These are phyloP conservation scores for Thalassiosira allenii DNA, from an alignment of 352 stramenopile species.

Conservation along the genomic window DNA sequence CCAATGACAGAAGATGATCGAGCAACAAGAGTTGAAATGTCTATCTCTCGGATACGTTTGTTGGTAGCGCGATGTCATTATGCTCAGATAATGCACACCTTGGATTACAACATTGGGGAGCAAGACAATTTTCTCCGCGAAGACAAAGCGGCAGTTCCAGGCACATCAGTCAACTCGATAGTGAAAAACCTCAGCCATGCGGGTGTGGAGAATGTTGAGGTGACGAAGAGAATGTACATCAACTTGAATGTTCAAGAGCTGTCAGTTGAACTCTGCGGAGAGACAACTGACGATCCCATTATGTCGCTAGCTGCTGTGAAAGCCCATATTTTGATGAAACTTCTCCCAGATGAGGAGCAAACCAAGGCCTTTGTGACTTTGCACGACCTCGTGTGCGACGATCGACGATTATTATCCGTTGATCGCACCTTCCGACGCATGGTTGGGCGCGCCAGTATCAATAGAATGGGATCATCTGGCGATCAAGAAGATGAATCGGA, in stretches of 20 bases:
- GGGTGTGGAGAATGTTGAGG: conserved; percentile 73
- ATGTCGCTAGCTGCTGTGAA: conserved; percentile 77
- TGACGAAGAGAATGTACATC: conserved; percentile 75
- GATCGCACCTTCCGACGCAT: conserved; percentile 73
- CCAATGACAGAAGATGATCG: conserved; percentile 75
- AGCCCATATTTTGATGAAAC: conserved; percentile 66
- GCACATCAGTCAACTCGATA: conserved; percentile 36
- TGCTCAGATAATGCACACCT: conserved; percentile 77
- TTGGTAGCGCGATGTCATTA: conserved; percentile 78
- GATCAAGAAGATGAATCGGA: conserved; percentile 52
- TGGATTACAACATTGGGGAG: conserved; percentile 80
- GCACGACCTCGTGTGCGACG: conserved; percentile 81
- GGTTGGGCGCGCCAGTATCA: conserved; percentile 61
- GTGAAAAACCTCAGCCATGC: conserved; percentile 80
- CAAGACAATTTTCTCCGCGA: conserved; percentile 67
- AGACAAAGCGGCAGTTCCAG: conserved; percentile 17
- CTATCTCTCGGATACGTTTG: conserved; percentile 75
- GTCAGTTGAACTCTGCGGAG: conserved; percentile 70
- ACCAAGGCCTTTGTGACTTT: conserved; percentile 67
- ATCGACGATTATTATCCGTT: conserved; percentile 57
- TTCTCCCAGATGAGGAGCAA: conserved; percentile 73
- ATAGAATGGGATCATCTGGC: conserved; percentile 1
- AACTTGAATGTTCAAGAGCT: conserved; percentile 78
- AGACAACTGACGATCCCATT: conserved; percentile 67
- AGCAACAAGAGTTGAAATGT: conserved; percentile 77